phyloP scores from a whole-genome alignment of 2,329 filamentous ascomycete species.

The Aspergillus aculeatinus region DNA sequence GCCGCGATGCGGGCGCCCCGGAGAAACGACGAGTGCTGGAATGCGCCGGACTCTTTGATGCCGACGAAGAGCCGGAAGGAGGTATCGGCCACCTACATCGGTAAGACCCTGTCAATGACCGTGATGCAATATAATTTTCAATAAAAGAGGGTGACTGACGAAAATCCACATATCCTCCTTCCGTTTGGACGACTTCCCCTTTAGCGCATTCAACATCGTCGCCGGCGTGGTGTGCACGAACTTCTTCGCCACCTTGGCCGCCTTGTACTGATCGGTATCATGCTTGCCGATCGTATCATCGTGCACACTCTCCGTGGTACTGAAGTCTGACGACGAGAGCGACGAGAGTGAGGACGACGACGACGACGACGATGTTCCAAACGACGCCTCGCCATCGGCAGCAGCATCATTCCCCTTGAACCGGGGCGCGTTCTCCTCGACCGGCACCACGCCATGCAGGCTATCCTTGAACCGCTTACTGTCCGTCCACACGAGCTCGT shows the following conservation, averaged over 20 bases:
- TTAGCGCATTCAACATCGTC: slow-evolving; percentile 73
- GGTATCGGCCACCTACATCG: slow-evolving; percentile 61
- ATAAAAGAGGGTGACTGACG: slow-evolving; percentile 41
- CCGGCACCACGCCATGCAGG: slow-evolving; percentile 68
- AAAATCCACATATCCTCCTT: slow-evolving; percentile 94
- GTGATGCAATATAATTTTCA: too few species aligned
- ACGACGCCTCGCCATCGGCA: slow-evolving; percentile 18
- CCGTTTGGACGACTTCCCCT: slow-evolving; percentile 65
- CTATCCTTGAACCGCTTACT: slow-evolving; percentile 71
- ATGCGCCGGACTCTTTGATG: slow-evolving; percentile 83
- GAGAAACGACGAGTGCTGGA: slow-evolving; percentile 88
- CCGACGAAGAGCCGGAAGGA: slow-evolving; percentile 78
- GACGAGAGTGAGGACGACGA: slow-evolving; percentile 23
- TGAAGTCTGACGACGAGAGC: slow-evolving; percentile 2
- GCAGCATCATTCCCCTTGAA: slow-evolving; percentile 43
- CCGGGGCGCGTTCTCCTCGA: slow-evolving; percentile 59
- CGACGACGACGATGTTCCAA: slow-evolving; percentile 9
- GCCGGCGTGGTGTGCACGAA: slow-evolving; percentile 67
- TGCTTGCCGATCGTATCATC: slow-evolving; percentile 56
- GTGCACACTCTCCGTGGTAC: slow-evolving; percentile 5
- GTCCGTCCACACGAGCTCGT: slow-evolving; percentile 72
- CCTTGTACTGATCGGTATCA: slow-evolving; percentile 58
- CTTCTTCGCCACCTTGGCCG: slow-evolving; percentile 61
- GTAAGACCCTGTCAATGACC: background rate
- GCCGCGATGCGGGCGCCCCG: slow-evolving; percentile 78